Evolutionary conservation across 2,329 filamentous ascomycete species (phyloP), one percentile per base, ranked within the genome.

Genomic region (Harringtonia lauricola): DNA sequence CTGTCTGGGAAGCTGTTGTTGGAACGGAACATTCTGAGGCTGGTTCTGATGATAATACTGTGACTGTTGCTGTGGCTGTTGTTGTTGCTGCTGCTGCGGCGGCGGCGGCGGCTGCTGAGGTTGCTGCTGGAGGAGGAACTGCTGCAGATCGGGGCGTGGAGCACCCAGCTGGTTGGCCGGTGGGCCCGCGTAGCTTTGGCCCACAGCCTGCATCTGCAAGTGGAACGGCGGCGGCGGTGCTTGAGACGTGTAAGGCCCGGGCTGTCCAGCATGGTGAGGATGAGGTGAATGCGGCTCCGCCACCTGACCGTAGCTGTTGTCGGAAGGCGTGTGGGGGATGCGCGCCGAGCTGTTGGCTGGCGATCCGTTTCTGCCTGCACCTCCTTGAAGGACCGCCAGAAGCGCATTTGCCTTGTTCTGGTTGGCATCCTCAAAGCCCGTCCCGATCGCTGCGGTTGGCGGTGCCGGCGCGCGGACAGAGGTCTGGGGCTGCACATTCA

Each of bases 381-480:
- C 59, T 12, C 58, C 55, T 47, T 75, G 70, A 10, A 79, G 57
- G 42, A 78, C 68, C 7, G 72, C 74, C 43, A 79, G 62, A 2
- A 78, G 57, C 8, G 70, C 66, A 36, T 66, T 69, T 18, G 70
- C 73, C 43, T 73, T 71, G 37, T 71, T 66, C 14, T 65, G 50
- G 17, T 39, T 45, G 8, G 44, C 28, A 36, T 49, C 36, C 3
- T 30, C 17, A 29, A 26, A 41, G 26, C 41, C 29, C n/a, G n/a
- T n/a, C n/a, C n/a, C n/a, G n/a, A n/a, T n/a, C n/a, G n/a, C n/a
- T n/a, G n/a, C n/a, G n/a, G n/a, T n/a, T n/a, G n/a, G n/a, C n/a
- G n/a, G n/a, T 17, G 46, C 21, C 52, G 51, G 37, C 1, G 34
- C 14, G 26, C 24, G 6, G 24, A 26, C 24, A 22, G 34, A 41